Evolutionary conservation across 2,329 filamentous ascomycete genomes (phyloP).

Genomic region (Penicillium brasilianum): DNA sequence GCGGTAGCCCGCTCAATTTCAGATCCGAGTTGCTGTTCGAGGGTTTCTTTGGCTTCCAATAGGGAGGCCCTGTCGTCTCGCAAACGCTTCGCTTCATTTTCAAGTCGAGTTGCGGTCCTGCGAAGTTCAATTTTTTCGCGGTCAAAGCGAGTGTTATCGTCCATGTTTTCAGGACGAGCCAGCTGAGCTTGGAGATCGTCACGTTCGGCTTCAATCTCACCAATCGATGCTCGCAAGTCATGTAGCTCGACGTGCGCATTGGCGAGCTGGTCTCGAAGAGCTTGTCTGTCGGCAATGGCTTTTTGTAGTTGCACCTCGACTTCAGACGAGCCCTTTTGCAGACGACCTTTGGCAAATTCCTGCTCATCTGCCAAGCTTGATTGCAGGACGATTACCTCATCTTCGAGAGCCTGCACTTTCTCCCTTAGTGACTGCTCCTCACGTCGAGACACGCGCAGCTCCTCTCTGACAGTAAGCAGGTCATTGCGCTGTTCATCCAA

Average conservation of each 20-base stretch:
- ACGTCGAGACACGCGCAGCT: constrained; percentile 70
- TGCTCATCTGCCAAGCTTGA: constrained; percentile 68
- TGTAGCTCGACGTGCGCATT: constrained; percentile 65
- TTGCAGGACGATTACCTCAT: constrained; percentile 77
- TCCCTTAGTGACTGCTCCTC: constrained; percentile 67
- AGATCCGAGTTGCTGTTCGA: constrained; percentile 68
- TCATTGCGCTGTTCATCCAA: constrained; percentile 70
- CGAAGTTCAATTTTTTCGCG: constrained; percentile 72
- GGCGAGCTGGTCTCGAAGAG: constrained; percentile 66
- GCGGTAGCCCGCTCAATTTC: constrained; percentile 69
- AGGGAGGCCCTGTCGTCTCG: constrained; percentile 67
- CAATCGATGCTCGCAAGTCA: constrained; percentile 60
- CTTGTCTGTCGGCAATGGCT: constrained; percentile 65
- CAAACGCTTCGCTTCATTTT: constrained; percentile 68
- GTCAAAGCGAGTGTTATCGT: constrained; percentile 66
- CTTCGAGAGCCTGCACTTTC: constrained; percentile 71
- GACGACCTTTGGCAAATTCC: constrained; percentile 62
- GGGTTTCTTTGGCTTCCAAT: constrained; percentile 59
- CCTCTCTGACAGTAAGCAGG: constrained; percentile 68
- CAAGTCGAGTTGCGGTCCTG: constrained; percentile 69
- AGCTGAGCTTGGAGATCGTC: constrained; percentile 70
- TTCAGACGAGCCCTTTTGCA: constrained; percentile 64
- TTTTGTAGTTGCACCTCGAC: constrained; percentile 63
- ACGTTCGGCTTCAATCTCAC: constrained; percentile 67
- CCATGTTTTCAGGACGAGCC: constrained; percentile 58